Evolutionary conservation across 805 yeast species (phyloP), one percentile per base, ranked within the genome.

Genomic region (Nakazawaea molendinolei): DNA sequence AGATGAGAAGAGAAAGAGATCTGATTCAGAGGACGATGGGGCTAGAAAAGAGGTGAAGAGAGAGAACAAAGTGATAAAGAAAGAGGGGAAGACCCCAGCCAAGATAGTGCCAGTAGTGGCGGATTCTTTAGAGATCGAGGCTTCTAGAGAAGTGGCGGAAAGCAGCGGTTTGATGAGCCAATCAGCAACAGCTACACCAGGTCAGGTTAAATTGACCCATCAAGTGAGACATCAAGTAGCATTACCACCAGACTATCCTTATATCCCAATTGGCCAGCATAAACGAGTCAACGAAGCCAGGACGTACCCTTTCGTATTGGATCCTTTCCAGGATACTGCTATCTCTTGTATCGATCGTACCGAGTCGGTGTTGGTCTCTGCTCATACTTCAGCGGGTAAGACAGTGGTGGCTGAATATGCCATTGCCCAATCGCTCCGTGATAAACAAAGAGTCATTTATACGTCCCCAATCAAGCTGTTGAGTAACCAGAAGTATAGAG

Each of bases 201-300:
- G 60, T 8, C 60, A 60, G 39, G 79, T 87, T 41, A 79, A 82
- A 55, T 65, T 87, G 45, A 77, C 78, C 40, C 98, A 90, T 65
- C 96, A 86, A 60, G 96, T 90, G 38, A 81, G 97, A 58, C 98
- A 90, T 63, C 97, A 90, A 60, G 98, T 90, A 8, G 97, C 97
- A 2, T 71, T 90, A 17, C 98, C 98, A 1, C 94, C 95, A 4
- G 82, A 82, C 42, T 92, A 79, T 53, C 82, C 89, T 36, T 90
- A 92, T 53, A 67, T 67, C 10, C 97, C 97, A 12, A 86, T 90
- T 46, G 81, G 87, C 19, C 82, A 86, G 46, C 97, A 92, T 56
- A 79, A 79, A 52, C 73, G 95, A 52, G 51, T 53, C 15, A 66
- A 71, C 16, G 85, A 86, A 47, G 98, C 97, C 2, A 71, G 97